A percentile compares a stretch with the other conserved stretches of the same genome.
Conservation (phyloP, 1,284 basidiomycete species). For the Fomes fomentarius region DNA sequence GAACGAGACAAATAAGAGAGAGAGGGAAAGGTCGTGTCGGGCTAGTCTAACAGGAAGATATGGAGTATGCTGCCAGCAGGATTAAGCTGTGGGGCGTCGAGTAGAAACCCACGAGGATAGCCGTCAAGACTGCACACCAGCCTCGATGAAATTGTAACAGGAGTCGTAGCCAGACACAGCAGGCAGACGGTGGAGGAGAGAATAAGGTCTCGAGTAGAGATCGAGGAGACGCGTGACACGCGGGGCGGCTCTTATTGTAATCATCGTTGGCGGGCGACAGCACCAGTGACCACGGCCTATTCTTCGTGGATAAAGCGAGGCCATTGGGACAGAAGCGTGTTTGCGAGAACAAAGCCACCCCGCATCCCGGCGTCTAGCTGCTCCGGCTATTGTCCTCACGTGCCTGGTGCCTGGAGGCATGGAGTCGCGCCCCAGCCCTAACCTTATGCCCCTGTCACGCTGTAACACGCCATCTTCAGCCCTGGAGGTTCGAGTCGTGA, state of each 20-base stretch:
- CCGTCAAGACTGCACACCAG: constrained; percentile 19
- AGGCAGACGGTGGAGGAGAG: background rate
- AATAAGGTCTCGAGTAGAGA: constrained; percentile 13
- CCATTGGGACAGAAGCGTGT: background rate
- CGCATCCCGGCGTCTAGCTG: background rate
- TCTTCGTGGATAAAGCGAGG: constrained; percentile 10
- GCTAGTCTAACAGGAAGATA: background rate
- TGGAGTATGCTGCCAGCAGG: constrained; percentile 15
- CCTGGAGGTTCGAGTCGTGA: constrained; percentile 14
- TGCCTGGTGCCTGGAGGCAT: constrained; percentile 7
- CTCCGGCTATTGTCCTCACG: constrained; percentile 23
- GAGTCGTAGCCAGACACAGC: constrained; percentile 9
- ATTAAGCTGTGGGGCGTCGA: background rate
- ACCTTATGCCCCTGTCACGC: constrained; percentile 11
- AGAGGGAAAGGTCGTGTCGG: background rate
- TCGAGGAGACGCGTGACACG: background rate
- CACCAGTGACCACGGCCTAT: constrained; percentile 5
- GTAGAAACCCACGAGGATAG: constrained; percentile 1
- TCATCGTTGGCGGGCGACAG: constrained; percentile 2
- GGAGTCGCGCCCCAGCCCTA: constrained; percentile 12
- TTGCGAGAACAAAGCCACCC: constrained; percentile 8
- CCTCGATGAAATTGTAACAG: constrained; percentile 2
- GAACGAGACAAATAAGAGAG: too few relatives aligned
- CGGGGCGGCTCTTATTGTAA: constrained; percentile 5
- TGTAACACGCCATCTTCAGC: constrained; percentile 10